Evolutionary conservation across 768 basidiomycete genomes (phyloP), one percentile per base, ranked within the genome.

Genomic region (Kwoniella sp.): DNA sequence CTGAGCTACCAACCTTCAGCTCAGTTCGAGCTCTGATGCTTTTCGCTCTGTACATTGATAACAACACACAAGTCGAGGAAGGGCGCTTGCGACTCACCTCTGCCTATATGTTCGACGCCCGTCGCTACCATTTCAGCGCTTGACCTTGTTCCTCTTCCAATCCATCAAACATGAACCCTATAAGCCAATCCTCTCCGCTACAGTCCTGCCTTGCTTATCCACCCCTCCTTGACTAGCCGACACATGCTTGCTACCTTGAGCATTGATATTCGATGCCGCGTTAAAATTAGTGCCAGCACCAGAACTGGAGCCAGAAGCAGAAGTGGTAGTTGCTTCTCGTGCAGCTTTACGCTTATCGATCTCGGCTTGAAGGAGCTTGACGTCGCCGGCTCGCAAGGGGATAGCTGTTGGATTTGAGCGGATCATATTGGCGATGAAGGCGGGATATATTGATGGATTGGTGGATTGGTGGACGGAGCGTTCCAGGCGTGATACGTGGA

Each of bases 351-450:
- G 65, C 50, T 73, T 71, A 19, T 76, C 71, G 10, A 72, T 56
- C 40, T 72, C 69, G 6, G 65, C 58, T 58, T 76, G 74, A 25
- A 76, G 67, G 29, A 67, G 60, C 47, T 72, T 73, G 52, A 76
- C 55, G 51, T 76, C 74, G 19, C 68, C 67, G 5, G 72, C 68
- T n/a, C 74, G 64, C 19, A 76, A 63, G 22, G 74, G 72, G n/a
- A 76, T 73, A 25, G 72, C 72, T 9, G 74, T 76, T 19, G 74
- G 74, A 49, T 76, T 76, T 0, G 74, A 73, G 37, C 72, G 72
- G 29, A 76, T 76, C 74, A 76, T 76, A 9, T 25, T 21, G 19
- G 4, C 8, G 19, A 21, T 3, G 25, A 7, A 53, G 7, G 13
- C 33, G 33, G 5, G 33, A 33, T 33, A 6, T 13, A n/a, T n/a